phyloP scores from a whole-genome alignment of 371 early-diverging fungal genomes.

The Umbelopsis sp. region DNA sequence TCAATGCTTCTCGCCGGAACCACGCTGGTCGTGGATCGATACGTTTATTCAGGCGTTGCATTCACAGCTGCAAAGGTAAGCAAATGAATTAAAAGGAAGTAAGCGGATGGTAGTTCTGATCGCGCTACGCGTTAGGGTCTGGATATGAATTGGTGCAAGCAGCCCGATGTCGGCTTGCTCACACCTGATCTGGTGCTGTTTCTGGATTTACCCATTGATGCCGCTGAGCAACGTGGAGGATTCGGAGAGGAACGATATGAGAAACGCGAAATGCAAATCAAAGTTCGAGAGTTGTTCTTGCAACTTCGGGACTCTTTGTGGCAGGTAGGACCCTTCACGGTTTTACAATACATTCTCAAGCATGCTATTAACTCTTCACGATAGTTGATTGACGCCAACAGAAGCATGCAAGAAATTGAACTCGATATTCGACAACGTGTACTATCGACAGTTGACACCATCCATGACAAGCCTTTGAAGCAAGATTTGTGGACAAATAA shows the following conservation, averaged over 20 bases:
- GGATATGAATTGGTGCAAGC: constrained; percentile 87
- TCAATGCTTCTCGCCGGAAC: constrained; percentile 63
- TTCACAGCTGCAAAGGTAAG: constrained; percentile 89
- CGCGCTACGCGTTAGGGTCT: constrained; percentile 64
- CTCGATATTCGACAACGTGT: neutral
- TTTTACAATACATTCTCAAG: neutral
- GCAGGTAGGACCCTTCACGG: constrained; percentile 45
- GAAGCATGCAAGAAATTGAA: constrained; percentile 1
- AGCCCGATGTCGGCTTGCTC: constrained; percentile 86
- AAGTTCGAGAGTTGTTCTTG: constrained; percentile 69
- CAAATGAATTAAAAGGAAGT: no score
- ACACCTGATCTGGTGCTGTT: constrained; percentile 91
- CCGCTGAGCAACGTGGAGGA: constrained; percentile 78
- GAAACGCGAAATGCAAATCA: constrained; percentile 82
- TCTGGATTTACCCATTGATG: constrained; percentile 83
- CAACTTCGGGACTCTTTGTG: constrained; percentile 60
- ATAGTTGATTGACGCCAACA: constrained; percentile 8
- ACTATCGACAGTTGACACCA: neutral
- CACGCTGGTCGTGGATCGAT: constrained; percentile 94
- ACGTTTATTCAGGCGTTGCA: constrained; percentile 97
- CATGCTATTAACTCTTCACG: neutral
- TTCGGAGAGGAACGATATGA: constrained; percentile 98
- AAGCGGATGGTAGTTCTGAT: neutral
- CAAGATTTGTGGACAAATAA: neutral
- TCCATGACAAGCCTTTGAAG: neutral